These are phyloP conservation scores for Dioscorea dumetorum DNA, from an alignment of 106 monocot genomes.

Conservation along the genomic window DNA sequence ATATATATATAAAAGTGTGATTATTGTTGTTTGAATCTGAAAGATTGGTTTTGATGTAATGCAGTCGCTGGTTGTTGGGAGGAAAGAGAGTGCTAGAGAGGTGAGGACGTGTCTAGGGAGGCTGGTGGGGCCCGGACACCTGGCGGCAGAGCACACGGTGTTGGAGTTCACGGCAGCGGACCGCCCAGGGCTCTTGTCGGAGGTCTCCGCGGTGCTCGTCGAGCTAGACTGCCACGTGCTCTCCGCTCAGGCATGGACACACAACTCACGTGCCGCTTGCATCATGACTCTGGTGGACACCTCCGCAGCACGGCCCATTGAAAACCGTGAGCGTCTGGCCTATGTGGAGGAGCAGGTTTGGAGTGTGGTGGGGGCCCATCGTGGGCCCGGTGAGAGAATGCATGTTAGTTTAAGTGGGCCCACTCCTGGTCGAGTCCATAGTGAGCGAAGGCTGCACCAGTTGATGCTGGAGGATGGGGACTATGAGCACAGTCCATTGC, in stretches of 20 bases:
- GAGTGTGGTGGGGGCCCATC: slow-evolving; percentile 28
- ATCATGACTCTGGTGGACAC: slow-evolving; percentile 28
- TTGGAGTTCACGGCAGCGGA: slow-evolving; percentile 48
- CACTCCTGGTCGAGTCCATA: slow-evolving; percentile 18
- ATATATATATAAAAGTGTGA: too few species aligned
- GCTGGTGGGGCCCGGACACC: slow-evolving; percentile 24
- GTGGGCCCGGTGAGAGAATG: slow-evolving; percentile 6
- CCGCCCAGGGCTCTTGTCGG: slow-evolving; percentile 58
- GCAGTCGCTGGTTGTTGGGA: slow-evolving; percentile 20
- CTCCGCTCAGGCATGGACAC: slow-evolving; percentile 48
- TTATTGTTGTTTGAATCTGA: too few species aligned
- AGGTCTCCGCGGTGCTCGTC: slow-evolving; percentile 35
- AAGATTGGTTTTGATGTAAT: too few species aligned
- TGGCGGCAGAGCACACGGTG: slow-evolving; percentile 19
- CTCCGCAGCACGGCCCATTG: slow-evolving; percentile 8
- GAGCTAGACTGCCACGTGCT: slow-evolving; percentile 29
- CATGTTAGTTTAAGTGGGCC: slow-evolving; percentile 19
- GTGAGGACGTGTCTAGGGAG: slow-evolving; percentile 52
- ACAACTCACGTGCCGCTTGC: slow-evolving; percentile 33
- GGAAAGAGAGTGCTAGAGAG: slow-evolving; percentile 3
- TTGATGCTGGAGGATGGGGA: slow-evolving; percentile 35
- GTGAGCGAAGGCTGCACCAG: slow-evolving; percentile 54
- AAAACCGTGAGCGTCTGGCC: slow-evolving; percentile 15
- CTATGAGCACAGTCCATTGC: slow-evolving; percentile 20
- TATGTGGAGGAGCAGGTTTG: slow-evolving; percentile 29